phyloP scores from a whole-genome alignment of 2,329 filamentous ascomycete genomes.

The Aspergillus neotritici region DNA sequence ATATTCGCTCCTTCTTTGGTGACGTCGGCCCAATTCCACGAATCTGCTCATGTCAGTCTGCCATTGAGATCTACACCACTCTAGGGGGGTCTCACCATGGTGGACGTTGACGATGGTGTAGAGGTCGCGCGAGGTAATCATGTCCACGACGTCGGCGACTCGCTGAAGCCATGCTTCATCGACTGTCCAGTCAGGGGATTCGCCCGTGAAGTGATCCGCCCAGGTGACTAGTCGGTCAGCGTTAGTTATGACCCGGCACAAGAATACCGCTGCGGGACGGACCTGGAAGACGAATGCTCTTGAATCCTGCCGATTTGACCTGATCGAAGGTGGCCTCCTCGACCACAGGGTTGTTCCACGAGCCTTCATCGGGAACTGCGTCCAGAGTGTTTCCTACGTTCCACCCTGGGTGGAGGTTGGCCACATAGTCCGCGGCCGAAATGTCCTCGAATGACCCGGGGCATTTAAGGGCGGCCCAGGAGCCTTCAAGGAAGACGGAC shows the following conservation, averaged over 20 bases:
- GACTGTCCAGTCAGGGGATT: constrained; percentile 50
- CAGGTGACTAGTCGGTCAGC: constrained; percentile 46
- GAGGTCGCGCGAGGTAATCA: constrained; percentile 47
- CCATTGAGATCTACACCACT: too few relatives aligned
- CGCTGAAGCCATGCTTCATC: constrained; percentile 52
- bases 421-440: constrained; percentile 44
- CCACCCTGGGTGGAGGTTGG: constrained; percentile 52
- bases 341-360: constrained; percentile 55
- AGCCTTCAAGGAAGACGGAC: constrained; percentile 4
- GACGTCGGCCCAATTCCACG: constrained; percentile 54
- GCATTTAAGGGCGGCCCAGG: constrained; percentile 26
- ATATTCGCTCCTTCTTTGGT: constrained; percentile 43
- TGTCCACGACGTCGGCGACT: constrained; percentile 54
- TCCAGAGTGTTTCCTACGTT: constrained; percentile 59
- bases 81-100: constrained; percentile 35
- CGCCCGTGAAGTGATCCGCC: constrained; percentile 49
- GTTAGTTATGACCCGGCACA: not conserved
- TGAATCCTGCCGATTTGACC: constrained; percentile 52
- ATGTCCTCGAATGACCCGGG: constrained; percentile 42
- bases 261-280: not conserved
- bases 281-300: constrained; percentile 51
- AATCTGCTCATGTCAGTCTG: constrained; percentile 32
- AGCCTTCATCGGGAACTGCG: constrained; percentile 51
- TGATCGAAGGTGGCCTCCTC: constrained; percentile 47
- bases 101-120: constrained; percentile 55